Evolutionary conservation across 306 rosid species (phyloP), one percentile per base, ranked within the genome.

Genomic region (Prunus mira): DNA sequence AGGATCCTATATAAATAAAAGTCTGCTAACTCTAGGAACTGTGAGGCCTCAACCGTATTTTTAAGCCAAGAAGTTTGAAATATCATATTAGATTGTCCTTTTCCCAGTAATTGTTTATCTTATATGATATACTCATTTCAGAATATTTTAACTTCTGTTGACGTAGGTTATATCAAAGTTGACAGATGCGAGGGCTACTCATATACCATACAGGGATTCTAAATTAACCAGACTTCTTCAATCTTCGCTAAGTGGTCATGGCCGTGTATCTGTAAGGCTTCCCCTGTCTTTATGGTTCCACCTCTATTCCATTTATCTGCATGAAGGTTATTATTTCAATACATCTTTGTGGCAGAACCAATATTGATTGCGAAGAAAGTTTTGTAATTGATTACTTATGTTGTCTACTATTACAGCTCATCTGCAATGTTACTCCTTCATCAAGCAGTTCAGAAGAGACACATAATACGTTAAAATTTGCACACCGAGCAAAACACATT

Each of bases 371-470:
- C 55, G 15, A 77, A 65, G 60, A 69, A 51, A 19, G 43, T 72
- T 76, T 76, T 64, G 61, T 84, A 30, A 55, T 69, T 85, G 63
- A 72, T 43, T 65, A 62, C 74, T 69, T 28, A 49, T 55, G 71
- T 82, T 81, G 49, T 81, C 64, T 67, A 63, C 67, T 79, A 82
- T 81, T 80, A 30, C 93, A 96, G 99, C 99, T 96, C 82, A 89
- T 96, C 75, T 96, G 99, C 85, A 96, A 96, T 3, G 90, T 96
- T 71, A 96, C 99, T 80, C 99, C 99, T 83, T 90, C 99, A 55
- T 96, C 99, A 76, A 93, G 98, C 88, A 91, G 90, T 79, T 84
- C 89, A 12, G 99, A 96, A 83, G 99, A 96, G 90, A 96, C 98
- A 1, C 97, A 96, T 76, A 96, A 96, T 78, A 96, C 99, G 7